Evolutionary conservation across 768 basidiomycete genomes (phyloP).

Genomic region (Podaxis mareebaensis): DNA sequence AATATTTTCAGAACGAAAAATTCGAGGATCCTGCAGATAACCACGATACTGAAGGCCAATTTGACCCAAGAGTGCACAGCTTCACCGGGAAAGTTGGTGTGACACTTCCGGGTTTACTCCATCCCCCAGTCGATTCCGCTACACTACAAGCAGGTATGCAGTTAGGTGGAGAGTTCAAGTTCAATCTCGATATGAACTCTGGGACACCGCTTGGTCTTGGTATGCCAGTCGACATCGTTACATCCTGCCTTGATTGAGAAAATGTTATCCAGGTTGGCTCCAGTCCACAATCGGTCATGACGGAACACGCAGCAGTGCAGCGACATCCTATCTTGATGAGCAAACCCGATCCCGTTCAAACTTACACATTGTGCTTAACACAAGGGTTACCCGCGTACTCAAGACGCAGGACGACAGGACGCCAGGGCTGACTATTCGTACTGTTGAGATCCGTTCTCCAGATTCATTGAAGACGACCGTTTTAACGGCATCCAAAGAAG

Average conservation of each 20-base stretch:
- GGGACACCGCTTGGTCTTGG: constrained; percentile 17
- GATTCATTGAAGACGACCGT: background rate
- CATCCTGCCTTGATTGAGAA: background rate
- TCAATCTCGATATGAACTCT: constrained; percentile 19
- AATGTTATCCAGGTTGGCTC: constrained; percentile 20
- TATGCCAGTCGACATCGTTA: background rate
- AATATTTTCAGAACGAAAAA: constrained; percentile 17
- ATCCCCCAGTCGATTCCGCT: constrained; percentile 20
- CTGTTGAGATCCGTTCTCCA: constrained; percentile 14
- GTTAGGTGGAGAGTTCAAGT: constrained; percentile 16
- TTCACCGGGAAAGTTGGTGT: constrained; percentile 20
- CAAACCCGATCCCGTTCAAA: constrained; percentile 28
- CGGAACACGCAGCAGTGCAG: constrained; percentile 26
- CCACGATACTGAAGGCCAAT: constrained; percentile 22
- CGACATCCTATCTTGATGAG: constrained; percentile 25
- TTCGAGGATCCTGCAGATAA: constrained; percentile 21
- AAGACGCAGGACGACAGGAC: background rate
- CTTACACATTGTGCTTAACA: constrained; percentile 31
- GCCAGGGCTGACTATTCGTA: constrained; percentile 7
- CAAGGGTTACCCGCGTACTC: constrained; percentile 26
- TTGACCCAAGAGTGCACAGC: constrained; percentile 24
- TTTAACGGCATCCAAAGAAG: constrained; percentile 25
- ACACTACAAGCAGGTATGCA: constrained; percentile 21
- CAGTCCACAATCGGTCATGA: constrained; percentile 24
- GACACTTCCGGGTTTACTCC: constrained; percentile 20